Evolutionary conservation across 2,329 filamentous ascomycete species (phyloP), one percentile per base, ranked within the genome.

Genomic region (Penicillium sp.): DNA sequence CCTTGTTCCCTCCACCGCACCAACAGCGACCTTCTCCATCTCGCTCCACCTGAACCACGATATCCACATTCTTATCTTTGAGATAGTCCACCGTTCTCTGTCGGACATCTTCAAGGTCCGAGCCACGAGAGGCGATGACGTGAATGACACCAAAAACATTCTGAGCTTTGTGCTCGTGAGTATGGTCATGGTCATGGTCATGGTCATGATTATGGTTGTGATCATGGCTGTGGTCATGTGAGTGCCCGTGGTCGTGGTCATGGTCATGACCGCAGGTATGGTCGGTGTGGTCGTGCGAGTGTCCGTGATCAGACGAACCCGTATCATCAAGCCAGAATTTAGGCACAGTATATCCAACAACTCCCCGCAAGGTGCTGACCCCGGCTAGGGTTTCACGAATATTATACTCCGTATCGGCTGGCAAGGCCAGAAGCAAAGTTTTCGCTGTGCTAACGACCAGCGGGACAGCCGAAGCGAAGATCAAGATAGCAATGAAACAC

Each of bases 321-420:
- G 79, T 79, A 62, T 96, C 92, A 65, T 96, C 91, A 14, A 95
- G 79, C 95, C 95, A 99, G 70, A 98, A 97, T 67, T 92, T 89
- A 8, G 93, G 93, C 1, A 90, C 90, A 1, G 89, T 84, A 68
- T 97, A 98, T 52, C 89, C 88, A 0, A 89, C 87, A 0, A 99
- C 93, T 0, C 93, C 95, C 31, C 90, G 83, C 59, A 98, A 80
- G 49, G 89, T 88, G 48, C 88, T 87, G 9, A 99, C 87, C 6
- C 93, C 93, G 2, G 91, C 89, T 10, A 99, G 81, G 0, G 89
- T 90, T 69, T 95, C 92, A 57, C 95, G 90, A 55, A 98, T 83
- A 57, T 86, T 88, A 73, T 97, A 98, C 71, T 99, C 95, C 11
- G 89, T 84, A 60, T 91, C 87, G 43, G 90, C 90, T 0, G 95